A percentile compares a stretch with the other conserved stretches of the same genome.
Conservation (phyloP, 257 asterid genomes). For the Salvia hispanica region DNA sequence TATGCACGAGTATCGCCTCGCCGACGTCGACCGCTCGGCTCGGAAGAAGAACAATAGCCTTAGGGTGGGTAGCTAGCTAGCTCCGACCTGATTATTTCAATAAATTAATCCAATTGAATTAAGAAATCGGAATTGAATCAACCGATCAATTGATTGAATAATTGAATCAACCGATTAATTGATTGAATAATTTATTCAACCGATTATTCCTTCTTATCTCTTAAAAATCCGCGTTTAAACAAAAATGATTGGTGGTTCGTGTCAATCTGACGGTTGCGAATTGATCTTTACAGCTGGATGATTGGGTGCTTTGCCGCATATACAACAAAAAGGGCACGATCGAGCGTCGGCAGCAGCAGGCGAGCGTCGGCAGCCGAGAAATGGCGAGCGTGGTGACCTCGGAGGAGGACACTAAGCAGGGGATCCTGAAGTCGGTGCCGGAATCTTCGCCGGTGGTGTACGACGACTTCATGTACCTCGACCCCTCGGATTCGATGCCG, state of each 20-base stretch:
- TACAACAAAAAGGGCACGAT: conserved; percentile 81
- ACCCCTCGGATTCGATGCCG: conserved; percentile 71
- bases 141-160: no score
- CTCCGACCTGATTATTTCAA: background rate
- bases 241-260: conserved; percentile 26
- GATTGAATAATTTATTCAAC: background rate
- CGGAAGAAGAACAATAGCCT: conserved; percentile 59
- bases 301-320: conserved; percentile 93
- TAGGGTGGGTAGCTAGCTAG: conserved; percentile 71
- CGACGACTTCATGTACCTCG: conserved; percentile 60
- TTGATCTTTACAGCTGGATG: conserved; percentile 65
- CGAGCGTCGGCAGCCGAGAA: conserved; percentile 27
- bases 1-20: conserved; percentile 93
- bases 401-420: conserved; percentile 60
- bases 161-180: background rate
- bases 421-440: conserved; percentile 45
- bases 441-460: conserved; percentile 42
- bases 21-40: conserved; percentile 84
- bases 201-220: conserved; percentile 31
- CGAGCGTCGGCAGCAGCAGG: conserved; percentile 44
- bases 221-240: conserved; percentile 8
- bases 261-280: conserved; percentile 30
- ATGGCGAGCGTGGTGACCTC: conserved; percentile 38
- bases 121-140: background rate
- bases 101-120: background rate